Evolutionary conservation across 306 rosid species (phyloP).

Genomic region (Sophora flavescens): DNA sequence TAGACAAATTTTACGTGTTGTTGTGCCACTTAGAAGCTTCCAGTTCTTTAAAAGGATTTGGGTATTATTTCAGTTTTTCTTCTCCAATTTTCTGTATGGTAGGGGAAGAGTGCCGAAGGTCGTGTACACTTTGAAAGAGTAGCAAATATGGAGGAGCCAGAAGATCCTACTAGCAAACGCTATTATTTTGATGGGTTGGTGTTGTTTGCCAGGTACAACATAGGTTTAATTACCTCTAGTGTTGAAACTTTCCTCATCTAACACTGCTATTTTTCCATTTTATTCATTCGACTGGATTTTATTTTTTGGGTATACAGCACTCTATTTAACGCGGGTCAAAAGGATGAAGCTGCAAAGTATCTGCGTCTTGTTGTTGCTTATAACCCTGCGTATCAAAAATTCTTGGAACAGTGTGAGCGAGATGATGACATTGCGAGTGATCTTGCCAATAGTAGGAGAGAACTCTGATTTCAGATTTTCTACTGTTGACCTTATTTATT

Average conservation of each 20-base stretch:
- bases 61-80: constrained; percentile 15
- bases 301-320: constrained; percentile 61
- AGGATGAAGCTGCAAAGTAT: constrained; percentile 79
- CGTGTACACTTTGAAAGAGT: constrained; percentile 78
- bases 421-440: constrained; percentile 63
- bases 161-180: constrained; percentile 72
- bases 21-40: constrained; percentile 20
- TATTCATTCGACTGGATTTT: constrained; percentile 34
- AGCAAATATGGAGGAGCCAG: constrained; percentile 80
- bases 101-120: constrained; percentile 81
- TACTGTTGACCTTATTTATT: constrained; percentile 27
- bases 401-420: constrained; percentile 70
- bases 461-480: constrained; percentile 52
- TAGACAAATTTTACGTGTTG: neutral
- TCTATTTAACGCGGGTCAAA: constrained; percentile 69
- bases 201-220: constrained; percentile 74
- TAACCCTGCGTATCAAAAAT: constrained; percentile 68
- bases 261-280: constrained; percentile 19
- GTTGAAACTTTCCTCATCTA: constrained; percentile 14
- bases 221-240: constrained; percentile 5
- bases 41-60: constrained; percentile 30
- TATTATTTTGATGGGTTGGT: constrained; percentile 86
- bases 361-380: constrained; percentile 79
- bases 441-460: constrained; percentile 77
- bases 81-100: constrained; percentile 40